Base-by-base conservation (phyloP, 768 basidiomycete genomes). In the Kondoa malvinella region DNA sequence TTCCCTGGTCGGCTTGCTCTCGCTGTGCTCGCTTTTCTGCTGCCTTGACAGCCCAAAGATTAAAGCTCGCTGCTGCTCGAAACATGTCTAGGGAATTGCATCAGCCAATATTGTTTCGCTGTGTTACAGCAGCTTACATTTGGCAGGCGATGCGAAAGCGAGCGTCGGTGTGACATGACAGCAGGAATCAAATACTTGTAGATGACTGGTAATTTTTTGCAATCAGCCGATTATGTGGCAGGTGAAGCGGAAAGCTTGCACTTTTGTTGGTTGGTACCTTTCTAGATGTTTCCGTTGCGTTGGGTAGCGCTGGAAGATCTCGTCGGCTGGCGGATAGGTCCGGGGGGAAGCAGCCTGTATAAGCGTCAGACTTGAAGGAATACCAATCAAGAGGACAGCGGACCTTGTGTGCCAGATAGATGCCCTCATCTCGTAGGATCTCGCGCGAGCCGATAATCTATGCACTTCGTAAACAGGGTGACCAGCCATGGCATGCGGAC, bases 341-440 rank as follows among this genome's bases (percentile, higher is more conserved):
- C 83, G 82, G 0, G 95, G 95, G 75, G 88, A 78, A 1, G 89
- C 89, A 32, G 94, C 94, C 75, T 87, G n/a, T n/a, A n/a, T n/a
- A n/a, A n/a, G n/a, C n/a, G n/a, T n/a, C n/a, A n/a, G n/a, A n/a
- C n/a, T n/a, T n/a, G n/a, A n/a, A n/a, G n/a, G n/a, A n/a, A n/a
- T n/a, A n/a, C n/a, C n/a, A n/a, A n/a, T n/a, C n/a, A n/a, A n/a
- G n/a, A n/a, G n/a, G n/a, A n/a, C n/a, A n/a, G n/a, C n/a, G n/a
- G n/a, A n/a, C n/a, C n/a, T n/a, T 90, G 75, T 97, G 94, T 0
- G 94, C 91, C 3, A 72, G 59, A 74, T 89, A 95, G 32, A 95
- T 83, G 34, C 89, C 85, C 77, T 96, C 94, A 75, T 97, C 94
- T 66, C 92, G 81, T 57, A 96, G 77, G 0, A 94, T 89, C 78